A percentile compares a stretch with the other conserved stretches of the same genome.
These are phyloP conservation scores for Acacia pycnantha DNA, from an alignment of 331 rosid species.

Conservation along the genomic window DNA sequence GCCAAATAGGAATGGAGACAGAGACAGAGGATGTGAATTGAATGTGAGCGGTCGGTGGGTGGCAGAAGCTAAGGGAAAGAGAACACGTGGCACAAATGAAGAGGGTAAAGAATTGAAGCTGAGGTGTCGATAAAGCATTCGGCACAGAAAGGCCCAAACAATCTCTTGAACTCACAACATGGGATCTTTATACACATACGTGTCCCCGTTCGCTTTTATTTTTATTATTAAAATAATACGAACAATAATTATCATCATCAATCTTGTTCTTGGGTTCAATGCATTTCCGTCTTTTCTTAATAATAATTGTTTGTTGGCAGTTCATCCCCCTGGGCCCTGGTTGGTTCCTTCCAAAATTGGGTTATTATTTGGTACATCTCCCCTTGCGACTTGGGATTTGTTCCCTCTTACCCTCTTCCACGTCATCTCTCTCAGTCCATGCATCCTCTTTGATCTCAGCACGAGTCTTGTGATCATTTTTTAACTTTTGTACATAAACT, in stretches of 20 bases:
- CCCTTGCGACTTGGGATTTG: not conserved
- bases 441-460: not conserved
- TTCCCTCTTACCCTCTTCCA: not conserved
- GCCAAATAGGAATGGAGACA: no score
- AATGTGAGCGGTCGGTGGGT: constrained; percentile 26
- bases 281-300: not conserved
- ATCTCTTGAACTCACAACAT: constrained; percentile 1
- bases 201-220: not conserved
- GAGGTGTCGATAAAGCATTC: constrained; percentile 19
- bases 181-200: not conserved
- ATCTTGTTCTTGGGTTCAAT: not conserved
- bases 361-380: not conserved
- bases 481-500: no score
- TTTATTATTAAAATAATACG: not conserved
- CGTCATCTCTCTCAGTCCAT: not conserved
- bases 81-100: constrained; percentile 40
- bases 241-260: not conserved
- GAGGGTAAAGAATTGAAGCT: not conserved
- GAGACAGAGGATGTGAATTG: not conserved
- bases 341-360: not conserved
- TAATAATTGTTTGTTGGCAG: not conserved
- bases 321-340: not conserved
- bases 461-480: no score
- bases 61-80: constrained; percentile 14
- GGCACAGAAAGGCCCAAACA: constrained; percentile 1